Evolutionary conservation across 306 rosid genomes (phyloP), one percentile per base, ranked within the genome.

Genomic region (Parietaria judaica): DNA sequence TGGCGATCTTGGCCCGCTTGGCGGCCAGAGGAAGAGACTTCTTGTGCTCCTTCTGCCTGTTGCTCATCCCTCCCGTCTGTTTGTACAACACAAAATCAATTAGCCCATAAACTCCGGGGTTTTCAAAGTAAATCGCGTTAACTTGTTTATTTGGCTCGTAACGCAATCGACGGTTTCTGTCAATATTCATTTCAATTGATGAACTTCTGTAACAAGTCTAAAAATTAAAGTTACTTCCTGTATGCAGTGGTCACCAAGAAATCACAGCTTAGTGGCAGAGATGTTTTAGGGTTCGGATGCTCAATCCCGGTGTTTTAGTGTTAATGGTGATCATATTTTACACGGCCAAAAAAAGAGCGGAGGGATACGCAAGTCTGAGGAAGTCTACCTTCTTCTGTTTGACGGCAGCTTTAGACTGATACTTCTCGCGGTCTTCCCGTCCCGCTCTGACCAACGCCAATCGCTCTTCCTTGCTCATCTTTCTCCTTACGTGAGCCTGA

Each of bases 31-130:
- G 98, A 56, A 56, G 60, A 1, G 63, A 72, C 79, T 91, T 91
- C 81, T 80, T 87, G 67, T 77, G 92, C 43, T 91, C 83, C 81
- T 88, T 91, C 80, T 91, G 96, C 60, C 72, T 16, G 77, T 91
- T 91, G 84, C 90, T 91, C 61, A 75, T 63, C 55, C 95, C 96
- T 51, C 98, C 98, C 58, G 88, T 83, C 98, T 91, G 81, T 60
- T 48, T n/a, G 15, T n/a, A 11, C 9, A 49, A 49, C 14, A 10
- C 5, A 49, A 31, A 10, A 37, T 38, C 31, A 58, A 8, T 14
- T 14, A 38, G 14, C 13, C 54, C 14, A 4, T 3, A 16, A 48
- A 23, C 31, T 23, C 31, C 31, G 31, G 31, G 31, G 31, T 23
- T 23, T 23, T 23, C 31, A 23, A 23, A 23, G 31, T 23, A 23